Conservation (phyloP, 2,329 filamentous ascomycete genomes). For the Diaporthe destruens region DNA sequence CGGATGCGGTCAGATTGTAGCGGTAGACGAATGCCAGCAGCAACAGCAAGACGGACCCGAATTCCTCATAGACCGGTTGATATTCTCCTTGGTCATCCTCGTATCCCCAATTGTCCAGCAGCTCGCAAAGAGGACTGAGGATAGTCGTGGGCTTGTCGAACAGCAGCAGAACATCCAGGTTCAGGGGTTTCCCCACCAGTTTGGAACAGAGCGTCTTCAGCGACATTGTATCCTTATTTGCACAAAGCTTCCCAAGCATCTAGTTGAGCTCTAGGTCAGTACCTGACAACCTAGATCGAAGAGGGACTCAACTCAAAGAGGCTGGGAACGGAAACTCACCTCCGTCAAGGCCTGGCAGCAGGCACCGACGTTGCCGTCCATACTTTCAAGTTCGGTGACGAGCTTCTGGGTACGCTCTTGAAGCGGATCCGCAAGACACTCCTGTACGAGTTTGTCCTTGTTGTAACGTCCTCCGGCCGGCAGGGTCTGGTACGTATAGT, state of each 20-base stretch:
- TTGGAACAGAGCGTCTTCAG: constrained; percentile 80
- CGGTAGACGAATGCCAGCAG: constrained; percentile 81
- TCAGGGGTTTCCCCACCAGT: constrained; percentile 78
- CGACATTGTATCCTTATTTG: constrained; percentile 83
- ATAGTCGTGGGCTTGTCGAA: constrained; percentile 80
- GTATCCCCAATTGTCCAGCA: constrained; percentile 84
- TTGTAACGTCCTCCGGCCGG: constrained; percentile 80
- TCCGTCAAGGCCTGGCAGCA: constrained; percentile 83
- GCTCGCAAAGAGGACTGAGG: constrained; percentile 78
- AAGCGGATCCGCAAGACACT: constrained; percentile 83
- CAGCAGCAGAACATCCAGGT: constrained; percentile 80
- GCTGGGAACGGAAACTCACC: constrained; percentile 56
- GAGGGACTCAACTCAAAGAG: background rate
- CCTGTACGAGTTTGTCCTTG: constrained; percentile 82
- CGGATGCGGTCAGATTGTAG: constrained; percentile 74
- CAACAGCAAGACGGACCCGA: constrained; percentile 80
- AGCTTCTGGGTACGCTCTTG: constrained; percentile 81
- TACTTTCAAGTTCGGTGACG: constrained; percentile 85
- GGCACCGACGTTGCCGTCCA: constrained; percentile 91
- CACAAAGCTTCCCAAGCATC: constrained; percentile 77
- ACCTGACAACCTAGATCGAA: no score
- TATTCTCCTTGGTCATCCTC: constrained; percentile 88
- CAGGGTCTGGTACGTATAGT: constrained; percentile 84
- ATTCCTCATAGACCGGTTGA: constrained; percentile 88
- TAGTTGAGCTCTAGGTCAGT: constrained; percentile 48